Evolutionary conservation across 208 protist species (phyloP).

Genomic region (Trypanosoma conorhini): DNA sequence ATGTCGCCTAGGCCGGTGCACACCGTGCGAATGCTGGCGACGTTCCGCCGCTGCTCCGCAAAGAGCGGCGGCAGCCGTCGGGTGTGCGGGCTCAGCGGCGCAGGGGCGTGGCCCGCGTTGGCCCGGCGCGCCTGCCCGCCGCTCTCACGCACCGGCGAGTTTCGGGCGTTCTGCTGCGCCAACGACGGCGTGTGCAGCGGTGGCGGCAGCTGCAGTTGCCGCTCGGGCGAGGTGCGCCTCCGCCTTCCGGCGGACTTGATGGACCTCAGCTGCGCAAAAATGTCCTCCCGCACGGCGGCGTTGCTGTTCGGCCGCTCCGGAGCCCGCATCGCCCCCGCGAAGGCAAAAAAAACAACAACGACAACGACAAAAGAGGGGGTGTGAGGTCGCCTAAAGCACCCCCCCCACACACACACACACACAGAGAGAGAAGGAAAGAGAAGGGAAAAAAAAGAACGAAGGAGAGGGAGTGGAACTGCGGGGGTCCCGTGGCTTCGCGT

Average conservation of each 20-base stretch:
- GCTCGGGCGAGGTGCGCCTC: neutral
- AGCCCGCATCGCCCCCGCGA: neutral
- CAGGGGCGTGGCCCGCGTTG: conserved; percentile 24
- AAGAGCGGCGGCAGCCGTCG: conserved; percentile 55
- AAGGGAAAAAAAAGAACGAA: conserved; percentile 25
- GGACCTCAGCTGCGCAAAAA: conserved; percentile 5
- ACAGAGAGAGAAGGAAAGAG: conserved; percentile 6
- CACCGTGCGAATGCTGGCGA: conserved; percentile 28
- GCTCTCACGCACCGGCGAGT: neutral
- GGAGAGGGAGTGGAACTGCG: too few relatives aligned
- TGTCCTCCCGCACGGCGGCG: neutral
- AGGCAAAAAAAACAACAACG: conserved; percentile 22
- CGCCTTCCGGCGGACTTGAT: neutral
- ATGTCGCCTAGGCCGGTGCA: conserved; percentile 33
- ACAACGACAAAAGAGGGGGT: conserved; percentile 12
- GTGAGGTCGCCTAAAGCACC: neutral
- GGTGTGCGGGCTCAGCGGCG: conserved; percentile 32
- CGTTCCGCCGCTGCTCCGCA: conserved; percentile 38
- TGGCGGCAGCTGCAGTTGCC: neutral
- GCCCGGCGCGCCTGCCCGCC: neutral
- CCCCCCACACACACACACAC: conserved; percentile 6
- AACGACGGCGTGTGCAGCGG: neutral
- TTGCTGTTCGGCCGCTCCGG: neutral
- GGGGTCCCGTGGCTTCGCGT: too few relatives aligned
- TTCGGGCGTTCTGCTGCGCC: too few relatives aligned